A percentile compares a stretch with the other conserved stretches of the same genome.
Conservation (phyloP, 192 early-diverging fungal species). For the Phlyctochytrium arcticum region DNA sequence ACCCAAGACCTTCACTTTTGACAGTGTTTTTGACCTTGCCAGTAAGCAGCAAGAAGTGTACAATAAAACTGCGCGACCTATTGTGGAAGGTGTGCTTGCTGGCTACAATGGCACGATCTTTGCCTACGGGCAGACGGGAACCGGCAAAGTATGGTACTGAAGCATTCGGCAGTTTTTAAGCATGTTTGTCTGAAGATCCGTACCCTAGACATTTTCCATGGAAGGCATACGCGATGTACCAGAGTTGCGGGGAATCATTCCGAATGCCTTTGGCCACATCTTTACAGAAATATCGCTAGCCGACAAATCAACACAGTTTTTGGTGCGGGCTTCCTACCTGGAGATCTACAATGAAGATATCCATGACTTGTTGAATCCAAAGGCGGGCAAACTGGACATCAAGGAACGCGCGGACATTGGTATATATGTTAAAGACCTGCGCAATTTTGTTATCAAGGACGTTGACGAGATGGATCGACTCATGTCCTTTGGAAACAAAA, state of each 20-base stretch:
- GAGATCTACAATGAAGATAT: constrained; percentile 96
- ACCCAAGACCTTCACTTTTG: constrained; percentile 61
- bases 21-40: constrained; percentile 52
- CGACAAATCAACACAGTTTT: constrained; percentile 59
- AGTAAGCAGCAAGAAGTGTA: constrained; percentile 57
- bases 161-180: no score
- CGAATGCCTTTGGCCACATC: constrained; percentile 64
- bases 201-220: constrained; percentile 64
- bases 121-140: constrained; percentile 59
- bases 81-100: constrained; percentile 55
- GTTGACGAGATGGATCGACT: constrained; percentile 61
- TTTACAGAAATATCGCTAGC: constrained; percentile 50
- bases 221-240: constrained; percentile 66
- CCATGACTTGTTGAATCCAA: constrained; percentile 75
- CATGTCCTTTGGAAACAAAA: constrained; percentile 65
- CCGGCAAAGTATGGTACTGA: constrained; percentile 54
- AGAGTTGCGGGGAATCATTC: constrained; percentile 62
- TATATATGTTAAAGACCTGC: constrained; percentile 60
- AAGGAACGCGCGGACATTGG: constrained; percentile 61
- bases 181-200: no score
- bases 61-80: constrained; percentile 50
- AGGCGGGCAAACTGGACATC: constrained; percentile 51
- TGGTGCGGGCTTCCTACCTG: constrained; percentile 84
- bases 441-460: constrained; percentile 60
- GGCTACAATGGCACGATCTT: constrained; percentile 67